These are phyloP conservation scores for Carpinus viminea DNA, from an alignment of 306 rosid genomes.

Conservation along the genomic window DNA sequence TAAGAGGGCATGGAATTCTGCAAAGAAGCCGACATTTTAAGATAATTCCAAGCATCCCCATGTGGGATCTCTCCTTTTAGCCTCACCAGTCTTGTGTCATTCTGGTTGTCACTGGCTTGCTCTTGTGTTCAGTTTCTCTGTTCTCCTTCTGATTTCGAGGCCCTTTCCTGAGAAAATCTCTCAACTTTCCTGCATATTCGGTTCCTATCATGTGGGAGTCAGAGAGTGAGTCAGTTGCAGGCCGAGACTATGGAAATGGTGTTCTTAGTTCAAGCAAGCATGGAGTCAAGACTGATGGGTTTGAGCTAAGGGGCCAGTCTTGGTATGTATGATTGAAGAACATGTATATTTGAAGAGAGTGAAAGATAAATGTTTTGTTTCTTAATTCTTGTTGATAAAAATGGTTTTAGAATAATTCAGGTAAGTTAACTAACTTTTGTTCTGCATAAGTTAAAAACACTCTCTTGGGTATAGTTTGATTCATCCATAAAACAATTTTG, in stretches of 20 bases:
- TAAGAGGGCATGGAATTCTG: constrained; percentile 34
- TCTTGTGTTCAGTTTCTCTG: constrained; percentile 15
- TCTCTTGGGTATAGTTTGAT: background rate
- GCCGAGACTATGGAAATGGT: constrained; percentile 66
- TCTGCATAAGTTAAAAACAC: background rate
- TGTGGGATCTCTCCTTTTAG: constrained; percentile 53
- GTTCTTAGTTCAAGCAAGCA: constrained; percentile 63
- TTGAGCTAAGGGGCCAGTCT: constrained; percentile 76
- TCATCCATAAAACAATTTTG: background rate
- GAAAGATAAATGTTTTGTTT: background rate
- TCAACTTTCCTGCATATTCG: constrained; percentile 30
- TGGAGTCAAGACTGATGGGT: constrained; percentile 81
- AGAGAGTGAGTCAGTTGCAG: constrained; percentile 60
- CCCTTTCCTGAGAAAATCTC: constrained; percentile 32
- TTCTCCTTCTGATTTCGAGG: constrained; percentile 27
- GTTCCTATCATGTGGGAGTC: constrained; percentile 90
- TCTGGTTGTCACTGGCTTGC: constrained; percentile 19
- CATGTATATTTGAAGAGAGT: constrained; percentile 1
- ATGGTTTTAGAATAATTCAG: background rate
- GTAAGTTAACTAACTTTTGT: background rate
- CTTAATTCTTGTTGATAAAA: background rate
- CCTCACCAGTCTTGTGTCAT: constrained; percentile 22
- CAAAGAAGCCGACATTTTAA: constrained; percentile 55
- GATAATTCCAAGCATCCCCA: constrained; percentile 72
- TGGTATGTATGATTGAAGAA: constrained; percentile 57